Base-by-base conservation (phyloP, 345 rosid species). In the Citropsis articulata region DNA sequence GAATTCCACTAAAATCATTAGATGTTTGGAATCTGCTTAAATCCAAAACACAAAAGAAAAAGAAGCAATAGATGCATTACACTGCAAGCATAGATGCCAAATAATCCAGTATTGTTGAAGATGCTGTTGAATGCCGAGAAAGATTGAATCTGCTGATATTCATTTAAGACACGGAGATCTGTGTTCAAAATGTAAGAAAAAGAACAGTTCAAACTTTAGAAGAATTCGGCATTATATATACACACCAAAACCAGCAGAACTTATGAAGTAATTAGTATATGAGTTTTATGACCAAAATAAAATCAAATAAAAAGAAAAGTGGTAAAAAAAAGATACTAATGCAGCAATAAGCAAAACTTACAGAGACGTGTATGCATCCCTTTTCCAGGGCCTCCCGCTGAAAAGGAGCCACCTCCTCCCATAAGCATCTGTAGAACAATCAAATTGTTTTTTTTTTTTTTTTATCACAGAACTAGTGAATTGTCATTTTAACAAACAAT, bases 401-500 rank as follows among this genome's bases (percentile, higher is more conserved):
- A 96, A 88, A 96, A 96, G 71, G 99, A 94, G 75, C 99, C 97
- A 81, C 98, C 98, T 75, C 98, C 98, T 77, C 98, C 98, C 94
- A 94, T 84, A 76, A 96, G 94, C 94, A 94, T 90, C 99, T 96
- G 70, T 66, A 81, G 25, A 65, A 76, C 76, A 74, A 65, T 5
- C 16, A 24, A 56, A 19, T 31, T 33, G 25, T 8, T 33, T 2
- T 59, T 38, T 38, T 36, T 38, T 7, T 38, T 36, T 57, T 30
- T 65, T 12, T 6, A 9, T 33, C 4, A 7, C 36, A 64, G n/a
- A 64, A 31, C 35, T 30, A 30, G 0, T 30, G 5, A 27, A 66
- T 69, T 31, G 33, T 55, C 77, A 57, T 67, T 62, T 9, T 42
- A 10, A 7, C 42, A 63, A 19, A 73, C 19, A 18, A 27, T 72